Base-by-base conservation (phyloP, 1,284 basidiomycete species). In the Irpex sp. region DNA sequence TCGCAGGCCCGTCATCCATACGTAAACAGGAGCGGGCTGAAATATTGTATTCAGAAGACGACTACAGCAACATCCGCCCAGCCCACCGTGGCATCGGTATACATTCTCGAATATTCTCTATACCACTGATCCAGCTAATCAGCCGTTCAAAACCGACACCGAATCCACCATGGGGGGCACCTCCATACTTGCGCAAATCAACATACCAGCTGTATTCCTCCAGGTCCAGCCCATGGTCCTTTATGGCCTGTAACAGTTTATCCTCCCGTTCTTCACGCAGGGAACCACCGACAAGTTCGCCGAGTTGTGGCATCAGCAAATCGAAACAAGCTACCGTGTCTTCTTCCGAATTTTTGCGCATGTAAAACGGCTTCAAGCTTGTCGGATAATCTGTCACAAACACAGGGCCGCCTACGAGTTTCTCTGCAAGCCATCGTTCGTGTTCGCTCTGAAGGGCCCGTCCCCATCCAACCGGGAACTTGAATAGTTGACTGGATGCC, bases 311-410 rank as follows among this genome's bases (percentile, higher is more conserved):
- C 9, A 98, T 86, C 58, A 99, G 84, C 21, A 99, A 82, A 75
- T 99, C 97, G 72, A 99, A 98, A 77, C 96, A 98, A 8, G 91
- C 93, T 3, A 94, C 94, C 0, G 94, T 96, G 61, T 73, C 69
- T n/a, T 71, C 74, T 52, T 75, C 74, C 58, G 72, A 75, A 72
- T 90, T 91, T 47, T 74, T 71, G 38, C 92, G 88, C 97, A 98
- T 98, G 79, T 99, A 99, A 78, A 98, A 99, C 6, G 97, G 94
- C 76, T 99, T 99, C 66, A 93, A 75, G 0, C 69, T 38, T 1
- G 81, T 77, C 0, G 97, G 97, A 74, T 98, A 99, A 74, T 97
- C 87, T 3, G 89, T 94, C 54, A 99, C 90, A 73, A 98, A 98
- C 0, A 96, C 84, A 0, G 97, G 97, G 0, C 89, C 89, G 21